Evolutionary conservation across 2,329 filamentous ascomycete genomes (phyloP).

Genomic region (Fusarium temperatum): DNA sequence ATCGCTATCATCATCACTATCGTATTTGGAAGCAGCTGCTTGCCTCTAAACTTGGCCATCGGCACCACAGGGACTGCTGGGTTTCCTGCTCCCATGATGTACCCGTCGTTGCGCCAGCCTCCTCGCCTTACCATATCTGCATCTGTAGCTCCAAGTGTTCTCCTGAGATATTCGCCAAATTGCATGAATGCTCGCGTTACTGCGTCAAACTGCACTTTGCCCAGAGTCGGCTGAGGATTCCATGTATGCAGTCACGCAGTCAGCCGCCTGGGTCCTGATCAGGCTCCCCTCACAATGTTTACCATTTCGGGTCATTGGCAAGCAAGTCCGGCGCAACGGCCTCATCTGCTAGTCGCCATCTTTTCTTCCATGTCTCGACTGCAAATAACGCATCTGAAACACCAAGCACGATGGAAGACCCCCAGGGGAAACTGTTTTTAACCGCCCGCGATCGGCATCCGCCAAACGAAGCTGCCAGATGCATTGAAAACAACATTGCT

Average conservation of each 20-base stretch:
- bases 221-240: not conserved
- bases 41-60: not conserved
- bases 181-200: not conserved
- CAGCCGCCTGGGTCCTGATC: not conserved
- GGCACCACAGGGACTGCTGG: not conserved
- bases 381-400: not conserved
- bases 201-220: not conserved
- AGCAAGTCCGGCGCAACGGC: not conserved
- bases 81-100: not conserved
- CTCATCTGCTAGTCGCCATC: not conserved
- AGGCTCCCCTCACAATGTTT: not conserved
- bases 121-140: not conserved
- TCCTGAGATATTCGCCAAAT: not conserved
- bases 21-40: not conserved
- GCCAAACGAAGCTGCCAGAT: not conserved
- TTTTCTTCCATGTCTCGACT: not conserved
- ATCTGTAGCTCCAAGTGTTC: not conserved
- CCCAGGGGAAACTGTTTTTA: not conserved
- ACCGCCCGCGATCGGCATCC: not conserved
- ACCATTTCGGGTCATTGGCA: not conserved
- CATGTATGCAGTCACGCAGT: not conserved
- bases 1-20: not conserved
- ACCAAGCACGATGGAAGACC: not conserved
- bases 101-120: not conserved
- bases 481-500: not conserved